Evolutionary conservation across 1,139 yeast genomes (phyloP).

Genomic region (Arxiozyma bovina): DNA sequence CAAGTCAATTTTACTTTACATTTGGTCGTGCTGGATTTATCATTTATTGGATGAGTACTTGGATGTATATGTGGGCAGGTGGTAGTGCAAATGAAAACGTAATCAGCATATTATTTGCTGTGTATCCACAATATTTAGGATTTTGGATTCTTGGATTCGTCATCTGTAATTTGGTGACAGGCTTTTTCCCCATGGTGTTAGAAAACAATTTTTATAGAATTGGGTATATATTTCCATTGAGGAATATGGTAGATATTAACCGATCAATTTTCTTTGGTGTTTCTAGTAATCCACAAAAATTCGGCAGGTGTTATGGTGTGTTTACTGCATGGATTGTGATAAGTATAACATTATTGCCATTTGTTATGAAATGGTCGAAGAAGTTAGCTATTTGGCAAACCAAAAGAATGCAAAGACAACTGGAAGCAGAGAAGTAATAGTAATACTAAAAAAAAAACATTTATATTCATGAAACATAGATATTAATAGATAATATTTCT

Average conservation of each 20-base stretch:
- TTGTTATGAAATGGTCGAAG: slow-evolving; percentile 32
- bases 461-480: too few species aligned
- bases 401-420: background rate
- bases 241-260: slow-evolving; percentile 47
- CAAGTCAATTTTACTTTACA: slow-evolving; percentile 44
- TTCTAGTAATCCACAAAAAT: slow-evolving; percentile 37
- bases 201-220: slow-evolving; percentile 46
- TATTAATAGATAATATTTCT: too few species aligned
- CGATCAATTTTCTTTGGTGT: slow-evolving; percentile 52
- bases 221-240: slow-evolving; percentile 60
- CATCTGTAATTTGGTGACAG: slow-evolving; percentile 49
- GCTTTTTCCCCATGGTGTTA: slow-evolving; percentile 51
- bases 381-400: slow-evolving; percentile 12
- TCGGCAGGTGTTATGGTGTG: slow-evolving; percentile 53
- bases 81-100: slow-evolving; percentile 58
- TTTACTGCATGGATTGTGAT: slow-evolving; percentile 50
- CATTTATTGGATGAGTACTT: slow-evolving; percentile 54
- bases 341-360: slow-evolving; percentile 39
- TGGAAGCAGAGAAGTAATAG: background rate
- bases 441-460: background rate
- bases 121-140: slow-evolving; percentile 44
- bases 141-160: slow-evolving; percentile 54
- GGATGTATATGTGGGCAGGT: slow-evolving; percentile 46
- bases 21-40: slow-evolving; percentile 53
- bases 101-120: slow-evolving; percentile 39